Evolutionary conservation across 2,329 filamentous ascomycete species (phyloP), one percentile per base, ranked within the genome.

Genomic region (Endothia cerciana): DNA sequence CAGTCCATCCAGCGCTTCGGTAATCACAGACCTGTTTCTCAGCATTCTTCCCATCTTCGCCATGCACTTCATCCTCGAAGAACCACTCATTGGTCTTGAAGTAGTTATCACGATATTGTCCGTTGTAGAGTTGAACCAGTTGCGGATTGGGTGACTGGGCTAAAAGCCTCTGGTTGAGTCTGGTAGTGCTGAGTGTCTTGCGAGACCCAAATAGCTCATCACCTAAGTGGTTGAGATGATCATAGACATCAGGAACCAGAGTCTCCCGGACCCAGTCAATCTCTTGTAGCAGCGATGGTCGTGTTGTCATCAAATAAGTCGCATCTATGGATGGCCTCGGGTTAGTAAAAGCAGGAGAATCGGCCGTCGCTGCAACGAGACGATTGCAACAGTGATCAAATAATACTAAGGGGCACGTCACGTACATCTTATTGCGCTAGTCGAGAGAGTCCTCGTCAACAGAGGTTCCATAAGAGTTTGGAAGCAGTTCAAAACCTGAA

Each of bases 121-220:
- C 47, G 8, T 51, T 25, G n/a, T 51, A 36, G 33, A 36, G 33
- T 36, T 36, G 33, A 36, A 36, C 33, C 2, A 3, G 17, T 11
- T 25, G 25, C 5, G 47, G 13, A 22, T 51, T 51, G 47, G 22
- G n/a, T 28, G 10, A 7, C 7, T 36, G 47, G 22, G 4, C 25
- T 25, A 11, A n/a, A 28, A 28, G 22, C 4, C n/a, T 22, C 22
- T 19, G n/a, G 13, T n/a, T 28, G 1, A 51, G 10, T 22, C 10
- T 22, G n/a, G 15, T 51, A 6, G 19, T 28, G 25, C 11, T 22
- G 25, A 25, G 47, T 19, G 22, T 5, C 47, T 45, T 45, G 2
- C 47, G 47, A 51, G 47, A 22, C 47, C 47, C 47, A 28, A 51
- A 51, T 19, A 51, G n/a, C n/a, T 51, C 19, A 22, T 51, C 47